Evolutionary conservation across 2,329 filamentous ascomycete genomes (phyloP), one percentile per base, ranked within the genome.

Genomic region (Cryphonectria carpinicola): DNA sequence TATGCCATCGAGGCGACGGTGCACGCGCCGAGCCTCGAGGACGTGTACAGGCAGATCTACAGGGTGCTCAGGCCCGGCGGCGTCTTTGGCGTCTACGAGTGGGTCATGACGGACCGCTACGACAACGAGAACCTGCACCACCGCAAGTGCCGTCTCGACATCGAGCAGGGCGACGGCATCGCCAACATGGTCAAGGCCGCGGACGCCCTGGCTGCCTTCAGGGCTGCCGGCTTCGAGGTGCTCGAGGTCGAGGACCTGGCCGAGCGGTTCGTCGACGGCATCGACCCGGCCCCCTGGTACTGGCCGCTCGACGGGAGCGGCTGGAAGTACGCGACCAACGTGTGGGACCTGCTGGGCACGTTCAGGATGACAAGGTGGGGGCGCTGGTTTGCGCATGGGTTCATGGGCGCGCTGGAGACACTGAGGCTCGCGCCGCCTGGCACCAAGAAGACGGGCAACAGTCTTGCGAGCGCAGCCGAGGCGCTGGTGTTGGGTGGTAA

Each of bases 1-100:
- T 94, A 94, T 78, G 92, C 92, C 63, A 93, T 94, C 76, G 92
- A 94, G 81, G 91, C 92, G 7, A 93, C 92, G 22, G 90, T 92
- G 62, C 92, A 94, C 79, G 91, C 92, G 4, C 92, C 92, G 35
- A 89, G 87, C 35, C 85, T 93, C 58, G 89, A 92, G 77, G 91
- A 89, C 67, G 91, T 93, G 74, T 94, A 94, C 82, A 86, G 84
- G 74, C 87, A 94, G 80, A 92, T 93, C 74, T 91, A 88, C 85
- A 89, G 89, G 67, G 90, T 93, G 56, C 84, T 94, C 74, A 94
- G 93, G 84, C 92, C 92, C 28, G 92, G 92, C 72, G 91, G 91
- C 79, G 86, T 90, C 58, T 94, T 94, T 75, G 91, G 91, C 77
- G 91, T 93, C 52, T 93, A 93, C 80, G 92, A 94, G 79, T 94